phyloP scores from a whole-genome alignment of 441 rosid genomes.

The Adansonia rubrostipa region DNA sequence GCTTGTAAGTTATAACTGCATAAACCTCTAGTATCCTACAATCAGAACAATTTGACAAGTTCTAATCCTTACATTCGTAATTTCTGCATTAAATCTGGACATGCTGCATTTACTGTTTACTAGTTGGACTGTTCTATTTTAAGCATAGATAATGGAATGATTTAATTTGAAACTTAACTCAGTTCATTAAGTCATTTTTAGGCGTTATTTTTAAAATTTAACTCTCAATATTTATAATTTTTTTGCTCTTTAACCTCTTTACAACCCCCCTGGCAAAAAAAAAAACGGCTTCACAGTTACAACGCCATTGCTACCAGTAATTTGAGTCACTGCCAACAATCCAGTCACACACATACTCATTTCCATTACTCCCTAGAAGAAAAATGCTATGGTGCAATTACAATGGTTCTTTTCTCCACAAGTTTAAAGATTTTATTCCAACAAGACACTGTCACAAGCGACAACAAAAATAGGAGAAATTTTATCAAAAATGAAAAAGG shows the following conservation, averaged over 20 bases:
- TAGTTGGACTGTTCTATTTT: neutral
- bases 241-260: too few species aligned
- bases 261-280: too few species aligned
- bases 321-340: neutral
- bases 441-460: neutral
- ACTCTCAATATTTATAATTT: too few species aligned
- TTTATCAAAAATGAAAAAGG: neutral
- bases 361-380: neutral
- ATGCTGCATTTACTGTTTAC: neutral
- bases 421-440: neutral
- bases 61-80: neutral
- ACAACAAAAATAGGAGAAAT: neutral
- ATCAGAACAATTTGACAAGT: neutral
- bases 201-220: too few species aligned
- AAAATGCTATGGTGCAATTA: neutral
- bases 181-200: too few species aligned
- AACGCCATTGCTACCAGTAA: neutral
- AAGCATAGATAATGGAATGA: neutral
- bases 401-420: neutral
- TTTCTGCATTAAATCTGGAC: neutral
- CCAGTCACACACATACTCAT: neutral
- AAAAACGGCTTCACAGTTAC: too few species aligned
- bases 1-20: neutral
- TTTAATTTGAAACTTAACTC: too few species aligned
- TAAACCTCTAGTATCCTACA: neutral